phyloP scores from a whole-genome alignment of 495 filamentous ascomycete species.

The Daldinia childiae region DNA sequence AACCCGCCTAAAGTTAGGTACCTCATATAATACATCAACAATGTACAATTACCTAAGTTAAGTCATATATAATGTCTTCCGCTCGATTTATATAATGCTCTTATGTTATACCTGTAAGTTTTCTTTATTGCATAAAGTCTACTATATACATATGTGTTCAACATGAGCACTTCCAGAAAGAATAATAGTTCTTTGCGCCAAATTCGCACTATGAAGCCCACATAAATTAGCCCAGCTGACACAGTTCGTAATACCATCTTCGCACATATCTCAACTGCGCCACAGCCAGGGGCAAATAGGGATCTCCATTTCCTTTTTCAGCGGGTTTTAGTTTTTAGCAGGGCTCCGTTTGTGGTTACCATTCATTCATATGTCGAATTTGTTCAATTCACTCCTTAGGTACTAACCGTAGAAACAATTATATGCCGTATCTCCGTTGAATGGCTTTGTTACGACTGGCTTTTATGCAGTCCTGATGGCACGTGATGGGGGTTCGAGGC shows the following conservation, averaged over 20 bases:
- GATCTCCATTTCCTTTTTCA: conserved; percentile 33
- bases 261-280: conserved; percentile 23
- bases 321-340: neutral
- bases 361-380: conserved; percentile 20
- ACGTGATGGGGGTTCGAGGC: conserved; percentile 48
- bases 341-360: conserved; percentile 7
- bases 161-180: neutral
- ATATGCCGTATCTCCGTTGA: conserved; percentile 26
- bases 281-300: conserved; percentile 33
- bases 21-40: no score
- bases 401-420: conserved; percentile 12
- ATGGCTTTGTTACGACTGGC: conserved; percentile 33
- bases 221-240: neutral
- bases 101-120: neutral
- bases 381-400: conserved; percentile 19
- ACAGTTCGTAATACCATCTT: neutral
- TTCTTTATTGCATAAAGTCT: neutral
- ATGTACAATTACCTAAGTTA: no score
- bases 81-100: neutral
- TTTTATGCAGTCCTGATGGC: conserved; percentile 46
- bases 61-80: neutral
- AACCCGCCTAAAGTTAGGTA: no score
- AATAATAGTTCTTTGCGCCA: neutral
- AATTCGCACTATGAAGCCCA: neutral
- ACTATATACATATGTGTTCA: neutral